Evolutionary conservation across 352 stramenopile species (phyloP).

Genomic region (Globisporangium radiosum): DNA sequence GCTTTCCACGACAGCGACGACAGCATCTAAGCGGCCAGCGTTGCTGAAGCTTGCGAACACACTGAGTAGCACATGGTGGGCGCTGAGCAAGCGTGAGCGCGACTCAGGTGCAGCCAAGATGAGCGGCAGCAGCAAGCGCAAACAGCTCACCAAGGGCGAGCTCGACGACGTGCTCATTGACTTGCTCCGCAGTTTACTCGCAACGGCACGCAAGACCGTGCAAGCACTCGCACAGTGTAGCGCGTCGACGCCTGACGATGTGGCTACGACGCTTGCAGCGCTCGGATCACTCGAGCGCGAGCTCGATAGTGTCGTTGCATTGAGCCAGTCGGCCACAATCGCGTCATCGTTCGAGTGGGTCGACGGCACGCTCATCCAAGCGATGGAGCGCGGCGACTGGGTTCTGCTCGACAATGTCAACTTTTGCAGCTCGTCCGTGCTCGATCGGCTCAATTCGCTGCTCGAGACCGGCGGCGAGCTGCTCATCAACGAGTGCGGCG

Average conservation of each 20-base stretch:
- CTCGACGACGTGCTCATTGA: conserved; percentile 54
- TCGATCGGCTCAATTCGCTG: conserved; percentile 99
- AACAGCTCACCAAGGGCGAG: conserved; percentile 59
- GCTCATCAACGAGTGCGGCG: conserved; percentile 97
- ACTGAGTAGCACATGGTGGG: conserved; percentile 46
- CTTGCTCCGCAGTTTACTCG: conserved; percentile 43
- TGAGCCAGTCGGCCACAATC: conserved; percentile 62
- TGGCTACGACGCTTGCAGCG: conserved; percentile 2
- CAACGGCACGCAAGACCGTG: conserved; percentile 24
- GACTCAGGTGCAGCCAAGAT: conserved; percentile 24
- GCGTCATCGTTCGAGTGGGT: conserved; percentile 96
- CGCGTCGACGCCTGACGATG: not conserved
- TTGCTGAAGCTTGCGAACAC: conserved; percentile 29
- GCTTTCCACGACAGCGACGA: conserved; percentile 11
- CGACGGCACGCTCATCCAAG: conserved; percentile 96
- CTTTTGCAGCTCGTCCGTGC: conserved; percentile 97
- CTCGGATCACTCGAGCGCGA: conserved; percentile 16
- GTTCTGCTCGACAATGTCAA: conserved; percentile 99
- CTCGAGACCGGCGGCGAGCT: conserved; percentile 97
- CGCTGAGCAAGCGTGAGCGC: conserved; percentile 34
- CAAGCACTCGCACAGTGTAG: not conserved
- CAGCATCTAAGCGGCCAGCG: conserved; percentile 21
- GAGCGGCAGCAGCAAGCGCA: conserved; percentile 16
- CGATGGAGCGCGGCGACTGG: conserved; percentile 98
- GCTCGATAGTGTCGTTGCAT: conserved; percentile 32